phyloP scores from a whole-genome alignment of 2,329 filamentous ascomycete species.

The Colletotrichum endophyticum region DNA sequence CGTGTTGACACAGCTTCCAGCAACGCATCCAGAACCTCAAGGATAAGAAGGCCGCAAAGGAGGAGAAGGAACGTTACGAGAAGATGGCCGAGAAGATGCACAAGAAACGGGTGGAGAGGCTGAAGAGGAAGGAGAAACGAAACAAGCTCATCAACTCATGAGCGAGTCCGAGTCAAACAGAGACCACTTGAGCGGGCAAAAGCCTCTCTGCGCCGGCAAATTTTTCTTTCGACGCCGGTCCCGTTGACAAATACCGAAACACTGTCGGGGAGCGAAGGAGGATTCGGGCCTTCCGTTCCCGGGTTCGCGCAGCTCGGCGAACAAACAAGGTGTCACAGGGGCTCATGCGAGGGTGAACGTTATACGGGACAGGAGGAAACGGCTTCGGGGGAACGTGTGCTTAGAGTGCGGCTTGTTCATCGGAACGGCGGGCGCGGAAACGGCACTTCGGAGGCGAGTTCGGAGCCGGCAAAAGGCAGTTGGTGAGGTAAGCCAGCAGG shows the following conservation, averaged over 20 bases:
- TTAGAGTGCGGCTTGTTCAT: background rate
- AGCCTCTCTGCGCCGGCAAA: background rate
- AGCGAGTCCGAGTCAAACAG: constrained; percentile 25
- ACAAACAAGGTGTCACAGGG: constrained; percentile 1
- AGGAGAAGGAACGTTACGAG: constrained; percentile 90
- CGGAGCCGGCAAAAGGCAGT: background rate
- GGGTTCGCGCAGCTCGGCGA: constrained; percentile 1
- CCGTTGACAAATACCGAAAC: constrained; percentile 11
- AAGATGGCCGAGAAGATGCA: constrained; percentile 99
- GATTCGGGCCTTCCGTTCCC: constrained; percentile 2
- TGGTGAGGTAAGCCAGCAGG: background rate
- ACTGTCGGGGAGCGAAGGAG: background rate
- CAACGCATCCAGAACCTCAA: constrained; percentile 79
- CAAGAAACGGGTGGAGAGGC: constrained; percentile 87
- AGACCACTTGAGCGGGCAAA: background rate
- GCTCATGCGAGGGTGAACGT: constrained; percentile 9
- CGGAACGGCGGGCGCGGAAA: background rate
- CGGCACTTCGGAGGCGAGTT: background rate
- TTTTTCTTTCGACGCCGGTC: background rate
- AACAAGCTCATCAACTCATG: constrained; percentile 81
- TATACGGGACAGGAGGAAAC: background rate
- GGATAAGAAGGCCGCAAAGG: constrained; percentile 86
- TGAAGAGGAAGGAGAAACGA: constrained; percentile 96
- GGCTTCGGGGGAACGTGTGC: background rate
- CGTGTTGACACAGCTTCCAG: constrained; percentile 47